Percentiles rank a stretch among this genome's conserved stretches.
These are phyloP conservation scores for Pythium apleroticum DNA, from an alignment of 352 stramenopile species.

Conservation along the genomic window DNA sequence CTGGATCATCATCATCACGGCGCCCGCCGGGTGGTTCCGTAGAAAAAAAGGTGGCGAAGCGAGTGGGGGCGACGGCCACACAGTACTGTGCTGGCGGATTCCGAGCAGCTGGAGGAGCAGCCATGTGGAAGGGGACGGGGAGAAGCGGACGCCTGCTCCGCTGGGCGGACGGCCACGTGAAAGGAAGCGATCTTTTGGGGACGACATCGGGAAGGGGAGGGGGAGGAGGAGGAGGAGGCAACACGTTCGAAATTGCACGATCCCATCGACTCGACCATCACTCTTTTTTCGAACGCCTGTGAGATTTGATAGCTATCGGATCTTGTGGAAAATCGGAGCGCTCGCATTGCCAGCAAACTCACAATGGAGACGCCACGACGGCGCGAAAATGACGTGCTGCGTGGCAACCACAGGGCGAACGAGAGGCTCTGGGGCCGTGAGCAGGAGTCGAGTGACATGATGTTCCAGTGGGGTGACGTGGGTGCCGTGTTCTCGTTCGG, in stretches of 20 bases:
- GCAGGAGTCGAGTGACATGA: background rate
- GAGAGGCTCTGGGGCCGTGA: background rate
- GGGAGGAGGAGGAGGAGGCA: conserved; percentile 1
- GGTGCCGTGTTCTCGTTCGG: conserved; percentile 24
- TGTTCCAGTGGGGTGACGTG: conserved; percentile 15
- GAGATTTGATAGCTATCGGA: background rate
- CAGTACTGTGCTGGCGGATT: conserved; percentile 1
- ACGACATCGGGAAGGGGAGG: conserved; percentile 3
- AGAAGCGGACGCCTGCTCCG: conserved; percentile 8
- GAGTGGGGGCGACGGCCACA: background rate
- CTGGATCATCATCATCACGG: background rate
- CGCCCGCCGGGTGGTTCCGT: conserved; percentile 5
- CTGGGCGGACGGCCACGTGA: background rate
- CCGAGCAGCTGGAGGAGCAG: background rate
- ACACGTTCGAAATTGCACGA: conserved; percentile 3
- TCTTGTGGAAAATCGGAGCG: too few relatives aligned
- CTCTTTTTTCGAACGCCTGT: conserved; percentile 1
- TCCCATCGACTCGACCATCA: background rate
- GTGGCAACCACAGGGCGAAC: background rate
- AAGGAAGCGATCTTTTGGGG: conserved; percentile 16
- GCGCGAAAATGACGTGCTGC: background rate
- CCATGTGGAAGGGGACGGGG: conserved; percentile 9
- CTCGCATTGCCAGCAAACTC: background rate
- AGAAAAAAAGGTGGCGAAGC: conserved; percentile 10
- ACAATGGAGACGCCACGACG: background rate